A percentile compares a stretch with the other conserved stretches of the same genome.
These are phyloP conservation scores for Fonsecaea nubica DNA, from an alignment of 2,329 filamentous ascomycete species.

Conservation along the genomic window DNA sequence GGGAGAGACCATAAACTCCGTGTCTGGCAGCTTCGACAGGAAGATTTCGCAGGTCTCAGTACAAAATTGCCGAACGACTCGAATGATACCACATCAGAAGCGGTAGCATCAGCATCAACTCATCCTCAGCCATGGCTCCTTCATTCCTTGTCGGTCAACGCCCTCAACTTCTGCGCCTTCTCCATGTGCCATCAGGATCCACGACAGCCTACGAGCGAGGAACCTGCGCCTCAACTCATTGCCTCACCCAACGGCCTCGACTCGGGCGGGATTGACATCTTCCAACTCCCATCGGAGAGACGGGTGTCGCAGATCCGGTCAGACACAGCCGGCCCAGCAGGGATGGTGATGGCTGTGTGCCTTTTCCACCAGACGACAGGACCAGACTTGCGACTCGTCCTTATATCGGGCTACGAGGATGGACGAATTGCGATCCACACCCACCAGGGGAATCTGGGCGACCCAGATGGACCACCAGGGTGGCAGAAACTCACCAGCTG, in stretches of 20 bases:
- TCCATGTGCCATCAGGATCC: slow-evolving; percentile 60
- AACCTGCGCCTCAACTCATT: slow-evolving; percentile 56
- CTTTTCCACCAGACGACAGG: slow-evolving; percentile 58
- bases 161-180: slow-evolving; percentile 94
- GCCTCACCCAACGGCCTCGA: slow-evolving; percentile 80
- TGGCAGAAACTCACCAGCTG: slow-evolving; percentile 68
- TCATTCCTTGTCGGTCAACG: slow-evolving; percentile 83
- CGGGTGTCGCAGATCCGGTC: slow-evolving; percentile 67
- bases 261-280: slow-evolving; percentile 82
- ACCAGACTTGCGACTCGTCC: slow-evolving; percentile 40
- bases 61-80: slow-evolving; percentile 76
- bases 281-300: slow-evolving; percentile 75
- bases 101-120: slow-evolving; percentile 46
- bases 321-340: slow-evolving; percentile 54
- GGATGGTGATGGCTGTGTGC: slow-evolving; percentile 85
- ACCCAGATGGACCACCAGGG: slow-evolving; percentile 39
- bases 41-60: slow-evolving; percentile 64
- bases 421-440: slow-evolving; percentile 73
- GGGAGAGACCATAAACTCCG: slow-evolving; percentile 86
- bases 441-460: slow-evolving; percentile 28
- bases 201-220: not conserved
- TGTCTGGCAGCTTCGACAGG: slow-evolving; percentile 80
- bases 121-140: slow-evolving; percentile 78
- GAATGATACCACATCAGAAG: slow-evolving; percentile 57
- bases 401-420: slow-evolving; percentile 84